Evolutionary conservation across 2,329 filamentous ascomycete species (phyloP), one percentile per base, ranked within the genome.

Genomic region (Mycosphaerella sp.): DNA sequence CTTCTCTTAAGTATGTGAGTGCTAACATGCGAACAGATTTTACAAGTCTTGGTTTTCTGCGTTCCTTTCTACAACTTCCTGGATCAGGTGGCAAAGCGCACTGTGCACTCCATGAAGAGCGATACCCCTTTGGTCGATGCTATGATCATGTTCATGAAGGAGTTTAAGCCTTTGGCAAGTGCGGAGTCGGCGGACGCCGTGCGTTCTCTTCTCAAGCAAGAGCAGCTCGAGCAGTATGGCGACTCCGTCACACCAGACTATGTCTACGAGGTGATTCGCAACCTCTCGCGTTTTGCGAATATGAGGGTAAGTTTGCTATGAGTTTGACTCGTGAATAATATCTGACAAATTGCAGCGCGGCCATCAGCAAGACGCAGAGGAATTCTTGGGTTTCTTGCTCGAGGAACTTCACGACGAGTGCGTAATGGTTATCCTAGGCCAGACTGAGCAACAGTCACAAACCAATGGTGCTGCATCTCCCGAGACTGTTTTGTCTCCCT

Each of bases 311-410:
- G 83, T 74, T 39, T 59, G 2, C 25, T 13, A 41, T 37, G 18
- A 1, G 3, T 28, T 14, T 36, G 16, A 12, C 32, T 7, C 12
- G 6, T 18, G 14, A 10, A 35, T 36, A 44, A 14, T 3, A 27
- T 21, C 41, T 70, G 57, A 70, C 49, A 45, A 27, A 44, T 21
- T 44, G 37, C 58, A 89, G 84, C 86, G 89, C 54, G 93, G 93
- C 13, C 91, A 96, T 62, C 93, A 98, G 68, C 91, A 98, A 74
- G 93, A 98, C 72, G 93, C 93, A 1, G 89, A 98, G 66, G 93
- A 98, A 65, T 98, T 98, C 61, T 75, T 98, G 18, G 91, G 90
- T 0, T 95, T 97, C 67, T 75, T 98, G 30, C 77, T 98, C 3
- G 90, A 95, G 64, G 88, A 89, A 42, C 80, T 98, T 30, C 90